These are phyloP conservation scores for Monosporascus sp. DNA, from an alignment of 2,329 filamentous ascomycete species.

Conservation along the genomic window DNA sequence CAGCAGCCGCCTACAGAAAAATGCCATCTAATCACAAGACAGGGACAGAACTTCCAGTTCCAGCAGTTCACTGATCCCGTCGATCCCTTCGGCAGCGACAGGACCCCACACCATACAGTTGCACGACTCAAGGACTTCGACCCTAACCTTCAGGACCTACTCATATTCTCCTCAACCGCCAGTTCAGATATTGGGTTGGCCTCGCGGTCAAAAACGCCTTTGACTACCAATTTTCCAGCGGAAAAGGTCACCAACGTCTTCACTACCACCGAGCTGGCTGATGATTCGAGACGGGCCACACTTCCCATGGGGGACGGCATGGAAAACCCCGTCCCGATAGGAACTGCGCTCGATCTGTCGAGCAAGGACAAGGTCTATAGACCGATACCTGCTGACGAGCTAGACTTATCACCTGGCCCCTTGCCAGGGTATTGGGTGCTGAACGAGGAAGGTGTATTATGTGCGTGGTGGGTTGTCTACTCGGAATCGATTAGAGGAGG, in stretches of 20 bases:
- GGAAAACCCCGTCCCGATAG: slow-evolving; percentile 72
- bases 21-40: slow-evolving; percentile 75
- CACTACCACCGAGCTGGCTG: slow-evolving; percentile 64
- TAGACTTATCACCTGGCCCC: slow-evolving; percentile 72
- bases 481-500: slow-evolving; percentile 74
- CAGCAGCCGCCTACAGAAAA: slow-evolving; percentile 56
- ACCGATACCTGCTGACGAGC: slow-evolving; percentile 71
- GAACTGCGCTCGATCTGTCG: slow-evolving; percentile 78
- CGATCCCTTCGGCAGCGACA: slow-evolving; percentile 61
- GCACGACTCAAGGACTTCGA: slow-evolving; percentile 73
- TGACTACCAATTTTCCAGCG: slow-evolving; percentile 56
- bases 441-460: slow-evolving; percentile 82
- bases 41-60: slow-evolving; percentile 60
- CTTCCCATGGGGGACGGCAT: slow-evolving; percentile 65
- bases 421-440: slow-evolving; percentile 79
- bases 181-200: slow-evolving; percentile 75
- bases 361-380: slow-evolving; percentile 70
- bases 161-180: slow-evolving; percentile 78
- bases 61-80: slow-evolving; percentile 73
- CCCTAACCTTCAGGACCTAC: slow-evolving; percentile 71
- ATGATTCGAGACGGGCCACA: slow-evolving; percentile 69
- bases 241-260: slow-evolving; percentile 62
- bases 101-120: slow-evolving; percentile 70
- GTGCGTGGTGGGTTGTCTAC: slow-evolving; percentile 89
- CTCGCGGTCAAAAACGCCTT: slow-evolving; percentile 63